phyloP scores from a whole-genome alignment of 2,329 filamentous ascomycete genomes.

The Cladosporium colombiae region DNA sequence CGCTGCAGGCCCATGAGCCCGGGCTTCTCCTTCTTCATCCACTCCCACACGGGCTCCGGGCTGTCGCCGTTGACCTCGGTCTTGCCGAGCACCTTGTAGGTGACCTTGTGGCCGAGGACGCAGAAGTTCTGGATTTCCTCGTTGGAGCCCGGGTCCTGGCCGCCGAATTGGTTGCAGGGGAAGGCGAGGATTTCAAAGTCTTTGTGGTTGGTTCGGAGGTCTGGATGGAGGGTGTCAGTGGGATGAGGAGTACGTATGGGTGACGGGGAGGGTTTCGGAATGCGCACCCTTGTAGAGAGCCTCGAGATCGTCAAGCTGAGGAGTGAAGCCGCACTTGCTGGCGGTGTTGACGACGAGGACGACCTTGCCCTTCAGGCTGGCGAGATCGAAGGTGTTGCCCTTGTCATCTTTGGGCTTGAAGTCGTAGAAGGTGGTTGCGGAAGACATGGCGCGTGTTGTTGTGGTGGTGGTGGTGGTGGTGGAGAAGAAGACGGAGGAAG shows the following conservation, averaged over 20 bases:
- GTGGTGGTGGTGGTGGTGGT: not conserved
- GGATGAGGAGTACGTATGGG: not conserved
- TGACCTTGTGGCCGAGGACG: slow-evolving; percentile 91
- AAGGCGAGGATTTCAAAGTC: slow-evolving; percentile 90
- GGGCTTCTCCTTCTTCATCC: slow-evolving; percentile 69
- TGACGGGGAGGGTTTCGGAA: no score
- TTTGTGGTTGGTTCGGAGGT: slow-evolving; percentile 68
- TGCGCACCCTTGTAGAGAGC: slow-evolving; percentile 70
- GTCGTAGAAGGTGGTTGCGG: slow-evolving; percentile 74
- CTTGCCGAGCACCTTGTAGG: slow-evolving; percentile 89
- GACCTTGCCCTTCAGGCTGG: slow-evolving; percentile 82
- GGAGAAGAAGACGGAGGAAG: not conserved
- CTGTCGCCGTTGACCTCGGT: slow-evolving; percentile 88
- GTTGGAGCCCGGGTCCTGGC: slow-evolving; percentile 79
- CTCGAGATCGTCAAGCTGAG: slow-evolving; percentile 89
- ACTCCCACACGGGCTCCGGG: slow-evolving; percentile 78
- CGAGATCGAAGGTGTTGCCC: slow-evolving; percentile 69
- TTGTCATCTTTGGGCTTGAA: slow-evolving; percentile 71
- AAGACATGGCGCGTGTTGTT: slow-evolving; percentile 57
- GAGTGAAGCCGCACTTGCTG: slow-evolving; percentile 98
- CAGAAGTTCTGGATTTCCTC: slow-evolving; percentile 70
- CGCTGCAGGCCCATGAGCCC: slow-evolving; percentile 85
- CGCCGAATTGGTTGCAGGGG: slow-evolving; percentile 96
- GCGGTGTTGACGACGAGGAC: slow-evolving; percentile 96
- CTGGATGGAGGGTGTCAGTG: slow-evolving; percentile 26